Evolutionary conservation across 164 flowering plant species (phyloP).

Genomic region (Malania oleifera): DNA sequence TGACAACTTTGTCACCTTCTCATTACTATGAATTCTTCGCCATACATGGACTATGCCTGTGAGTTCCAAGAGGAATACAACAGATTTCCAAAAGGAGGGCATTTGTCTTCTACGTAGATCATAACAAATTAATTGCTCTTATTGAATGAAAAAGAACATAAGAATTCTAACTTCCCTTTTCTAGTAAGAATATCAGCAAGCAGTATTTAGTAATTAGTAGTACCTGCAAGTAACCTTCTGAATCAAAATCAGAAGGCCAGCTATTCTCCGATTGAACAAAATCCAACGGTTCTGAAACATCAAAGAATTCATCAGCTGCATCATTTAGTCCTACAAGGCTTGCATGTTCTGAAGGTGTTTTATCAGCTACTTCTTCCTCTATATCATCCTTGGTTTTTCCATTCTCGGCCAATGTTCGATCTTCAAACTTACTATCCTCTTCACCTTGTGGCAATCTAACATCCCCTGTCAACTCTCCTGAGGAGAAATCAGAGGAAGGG

Average conservation of each 20-base stretch:
- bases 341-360: conserved; percentile 18
- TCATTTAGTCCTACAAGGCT: conserved; percentile 48
- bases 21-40: no score
- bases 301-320: conserved; percentile 60
- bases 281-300: conserved; percentile 58
- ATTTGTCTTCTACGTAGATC: no score
- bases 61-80: no score
- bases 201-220: not conserved
- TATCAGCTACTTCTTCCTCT: conserved; percentile 16
- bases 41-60: no score
- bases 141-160: no score
- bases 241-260: conserved; percentile 34
- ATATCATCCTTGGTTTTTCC: conserved; percentile 6
- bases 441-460: conserved; percentile 22
- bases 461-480: conserved; percentile 35
- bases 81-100: no score
- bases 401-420: conserved; percentile 3
- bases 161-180: not conserved
- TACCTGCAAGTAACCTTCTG: conserved; percentile 39
- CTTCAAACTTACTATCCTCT: conserved; percentile 10
- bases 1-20: no score
- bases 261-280: conserved; percentile 33
- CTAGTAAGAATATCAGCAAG: not conserved
- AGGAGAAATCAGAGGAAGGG: conserved; percentile 32
- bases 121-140: no score